A percentile compares a stretch with the other conserved stretches of the same genome.
phyloP scores from a whole-genome alignment of 148 eudicot genomes.

The Rhododendron simsii region DNA sequence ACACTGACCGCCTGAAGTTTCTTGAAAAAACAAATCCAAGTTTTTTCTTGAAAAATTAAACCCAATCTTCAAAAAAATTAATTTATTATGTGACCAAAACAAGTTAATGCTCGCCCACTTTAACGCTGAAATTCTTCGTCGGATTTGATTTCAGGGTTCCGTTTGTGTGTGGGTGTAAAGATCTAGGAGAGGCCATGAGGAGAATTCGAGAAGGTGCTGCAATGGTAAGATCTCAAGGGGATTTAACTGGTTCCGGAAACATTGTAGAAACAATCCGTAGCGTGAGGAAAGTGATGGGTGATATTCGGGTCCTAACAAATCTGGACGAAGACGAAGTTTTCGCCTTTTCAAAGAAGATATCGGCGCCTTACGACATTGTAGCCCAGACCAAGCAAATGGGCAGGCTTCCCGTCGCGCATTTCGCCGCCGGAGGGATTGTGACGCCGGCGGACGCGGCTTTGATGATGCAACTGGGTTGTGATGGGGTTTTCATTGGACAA shows the following conservation, averaged over 20 bases:
- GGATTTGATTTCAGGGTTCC: constrained; percentile 27
- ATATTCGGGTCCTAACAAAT: constrained; percentile 53
- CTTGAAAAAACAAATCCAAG: neutral
- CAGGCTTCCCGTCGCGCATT: constrained; percentile 81
- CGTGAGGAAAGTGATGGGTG: constrained; percentile 73
- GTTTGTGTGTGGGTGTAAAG: constrained; percentile 49
- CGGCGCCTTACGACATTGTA: constrained; percentile 74
- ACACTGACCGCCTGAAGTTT: neutral
- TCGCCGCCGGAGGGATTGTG: constrained; percentile 71
- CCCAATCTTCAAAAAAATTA: neutral
- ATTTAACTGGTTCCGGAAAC: constrained; percentile 27
- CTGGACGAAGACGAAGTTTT: constrained; percentile 92
- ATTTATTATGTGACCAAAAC: too few species aligned
- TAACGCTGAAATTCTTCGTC: neutral
- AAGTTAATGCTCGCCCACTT: too few species aligned
- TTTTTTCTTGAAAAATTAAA: neutral
- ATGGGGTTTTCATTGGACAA: constrained; percentile 75
- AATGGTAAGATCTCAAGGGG: constrained; percentile 62
- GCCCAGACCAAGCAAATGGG: constrained; percentile 94
- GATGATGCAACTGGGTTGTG: constrained; percentile 94
- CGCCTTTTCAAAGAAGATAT: constrained; percentile 57
- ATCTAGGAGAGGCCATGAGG: constrained; percentile 59
- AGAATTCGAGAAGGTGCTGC: constrained; percentile 69
- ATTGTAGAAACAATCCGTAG: constrained; percentile 57
- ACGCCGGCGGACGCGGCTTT: constrained; percentile 86